Percentiles rank a stretch among this genome's conserved stretches.
These are phyloP conservation scores for Botryosphaeria dothidea DNA, from an alignment of 2,329 filamentous ascomycete genomes.

Conservation along the genomic window DNA sequence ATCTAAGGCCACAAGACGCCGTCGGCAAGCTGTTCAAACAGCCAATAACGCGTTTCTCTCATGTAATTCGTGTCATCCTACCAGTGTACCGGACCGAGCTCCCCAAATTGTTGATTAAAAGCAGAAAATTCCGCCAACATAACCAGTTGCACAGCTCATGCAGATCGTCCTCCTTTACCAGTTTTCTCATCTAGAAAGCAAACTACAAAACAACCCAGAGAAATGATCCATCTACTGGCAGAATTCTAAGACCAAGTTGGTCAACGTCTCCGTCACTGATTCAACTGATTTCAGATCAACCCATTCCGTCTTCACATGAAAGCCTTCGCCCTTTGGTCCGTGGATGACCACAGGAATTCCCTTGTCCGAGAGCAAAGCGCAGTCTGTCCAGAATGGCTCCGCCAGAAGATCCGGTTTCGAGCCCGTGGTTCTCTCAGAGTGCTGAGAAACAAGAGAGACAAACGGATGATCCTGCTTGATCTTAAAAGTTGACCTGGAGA, in stretches of 20 bases:
- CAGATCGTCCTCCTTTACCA: no score
- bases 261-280: not conserved
- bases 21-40: no score
- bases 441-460: constrained; percentile 32
- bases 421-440: constrained; percentile 31
- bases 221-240: not conserved
- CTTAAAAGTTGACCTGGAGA: constrained; percentile 47
- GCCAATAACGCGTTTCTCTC: no score
- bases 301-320: constrained; percentile 55
- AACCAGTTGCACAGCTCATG: no score
- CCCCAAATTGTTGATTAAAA: no score
- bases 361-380: constrained; percentile 47
- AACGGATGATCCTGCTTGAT: constrained; percentile 46
- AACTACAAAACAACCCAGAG: no score
- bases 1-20: no score
- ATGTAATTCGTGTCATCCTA: no score
- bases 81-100: no score
- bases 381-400: constrained; percentile 52
- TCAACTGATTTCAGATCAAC: constrained; percentile 42
- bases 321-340: constrained; percentile 50
- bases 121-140: no score
- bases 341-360: constrained; percentile 52
- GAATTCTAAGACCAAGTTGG: not conserved
- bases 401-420: not conserved
- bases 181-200: no score